Conservation (phyloP, 805 yeast genomes). For the Lachancea waltii region DNA sequence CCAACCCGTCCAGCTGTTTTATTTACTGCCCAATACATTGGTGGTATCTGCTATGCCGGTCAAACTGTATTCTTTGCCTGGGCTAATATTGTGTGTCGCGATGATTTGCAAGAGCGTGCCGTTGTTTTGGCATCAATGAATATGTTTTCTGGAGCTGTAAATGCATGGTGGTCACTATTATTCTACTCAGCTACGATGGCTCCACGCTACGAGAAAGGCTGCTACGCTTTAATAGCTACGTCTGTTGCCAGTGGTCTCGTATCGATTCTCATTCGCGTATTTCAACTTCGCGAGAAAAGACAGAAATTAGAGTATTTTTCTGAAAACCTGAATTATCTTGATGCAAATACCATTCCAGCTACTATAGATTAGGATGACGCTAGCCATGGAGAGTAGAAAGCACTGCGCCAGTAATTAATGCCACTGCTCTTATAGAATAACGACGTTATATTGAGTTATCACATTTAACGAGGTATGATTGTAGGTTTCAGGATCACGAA, state of each 20-base stretch:
- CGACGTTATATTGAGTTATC: too few relatives aligned
- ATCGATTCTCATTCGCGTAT: constrained; percentile 34
- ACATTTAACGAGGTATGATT: too few relatives aligned
- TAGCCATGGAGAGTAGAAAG: background rate
- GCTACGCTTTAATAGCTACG: constrained; percentile 49
- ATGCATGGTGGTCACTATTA: constrained; percentile 51
- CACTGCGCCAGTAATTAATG: too few relatives aligned
- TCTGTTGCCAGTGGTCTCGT: constrained; percentile 34
- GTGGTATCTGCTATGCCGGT: constrained; percentile 46
- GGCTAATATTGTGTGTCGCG: constrained; percentile 48
- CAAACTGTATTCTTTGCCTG: constrained; percentile 51
- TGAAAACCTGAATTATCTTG: constrained; percentile 1
- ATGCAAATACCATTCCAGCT: background rate
- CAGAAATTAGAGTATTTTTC: background rate
- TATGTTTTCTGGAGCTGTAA: constrained; percentile 50
- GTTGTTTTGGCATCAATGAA: constrained; percentile 54
- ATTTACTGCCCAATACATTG: constrained; percentile 45
- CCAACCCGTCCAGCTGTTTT: constrained; percentile 34
- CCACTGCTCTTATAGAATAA: too few relatives aligned
- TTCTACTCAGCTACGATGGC: constrained; percentile 44
- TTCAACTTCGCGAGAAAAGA: constrained; percentile 35
- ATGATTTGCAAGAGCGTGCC: constrained; percentile 53
- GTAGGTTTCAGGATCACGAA: too few relatives aligned
- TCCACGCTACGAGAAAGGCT: constrained; percentile 44
- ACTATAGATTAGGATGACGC: background rate